phyloP scores from a whole-genome alignment of 306 rosid species.

The Vigna mungo region DNA sequence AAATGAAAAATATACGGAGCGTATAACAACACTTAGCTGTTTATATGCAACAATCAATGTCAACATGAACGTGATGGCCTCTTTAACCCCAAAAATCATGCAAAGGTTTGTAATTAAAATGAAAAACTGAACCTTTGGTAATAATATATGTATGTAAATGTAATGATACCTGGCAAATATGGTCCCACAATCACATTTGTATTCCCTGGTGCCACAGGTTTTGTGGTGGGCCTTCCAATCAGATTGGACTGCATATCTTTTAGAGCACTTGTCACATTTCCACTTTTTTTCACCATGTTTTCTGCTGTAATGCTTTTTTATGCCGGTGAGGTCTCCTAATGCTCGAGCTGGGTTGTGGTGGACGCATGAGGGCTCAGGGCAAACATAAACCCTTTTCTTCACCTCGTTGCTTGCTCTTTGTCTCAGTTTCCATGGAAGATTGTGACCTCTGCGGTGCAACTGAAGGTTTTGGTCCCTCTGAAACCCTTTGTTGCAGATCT shows the following conservation, averaged over 20 bases:
- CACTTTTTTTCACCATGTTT: slow-evolving; percentile 83
- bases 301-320: slow-evolving; percentile 75
- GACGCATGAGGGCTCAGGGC: slow-evolving; percentile 59
- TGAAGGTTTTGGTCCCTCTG: slow-evolving; percentile 88
- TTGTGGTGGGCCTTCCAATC: slow-evolving; percentile 87
- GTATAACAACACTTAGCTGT: not conserved
- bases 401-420: slow-evolving; percentile 66
- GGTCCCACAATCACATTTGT: slow-evolving; percentile 83
- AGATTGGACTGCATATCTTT: slow-evolving; percentile 76
- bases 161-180: slow-evolving; percentile 69
- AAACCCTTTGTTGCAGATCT: slow-evolving; percentile 47
- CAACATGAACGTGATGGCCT: not conserved
- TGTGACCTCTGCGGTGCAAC: slow-evolving; percentile 78
- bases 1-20: not conserved
- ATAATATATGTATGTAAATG: no score
- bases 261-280: slow-evolving; percentile 53
- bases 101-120: not conserved
- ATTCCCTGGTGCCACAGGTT: slow-evolving; percentile 84
- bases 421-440: slow-evolving; percentile 83
- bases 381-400: slow-evolving; percentile 70
- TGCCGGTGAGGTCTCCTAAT: slow-evolving; percentile 76
- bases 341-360: slow-evolving; percentile 68
- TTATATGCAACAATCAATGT: slow-evolving; percentile 20
- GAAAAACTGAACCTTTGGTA: not conserved
- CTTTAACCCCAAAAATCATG: not conserved